Evolutionary conservation across 208 protist species (phyloP), one percentile per base, ranked within the genome.

Genomic region (Phytomonas francai): DNA sequence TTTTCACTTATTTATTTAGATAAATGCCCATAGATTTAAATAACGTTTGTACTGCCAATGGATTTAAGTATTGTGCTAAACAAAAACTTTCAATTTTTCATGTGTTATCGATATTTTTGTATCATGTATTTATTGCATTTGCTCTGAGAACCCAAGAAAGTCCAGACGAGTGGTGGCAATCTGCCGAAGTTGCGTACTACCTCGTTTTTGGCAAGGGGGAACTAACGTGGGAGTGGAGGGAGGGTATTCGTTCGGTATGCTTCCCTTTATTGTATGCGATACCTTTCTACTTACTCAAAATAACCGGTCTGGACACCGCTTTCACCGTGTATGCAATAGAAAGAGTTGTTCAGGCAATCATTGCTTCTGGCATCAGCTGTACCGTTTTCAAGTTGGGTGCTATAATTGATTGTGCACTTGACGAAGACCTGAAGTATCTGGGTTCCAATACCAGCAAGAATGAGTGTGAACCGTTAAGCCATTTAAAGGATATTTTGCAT

Each of bases 121-220:
- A 81, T 59, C 83, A 85, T 33, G 31, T 88, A 0, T 36, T 84
- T 33, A 77, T 90, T 0, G 77, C 77, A 42, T 49, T 91, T 7
- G 77, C 74, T 12, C 56, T 89, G 34, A 62, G 60, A 19, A 86
- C 83, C 2, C 72, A 73, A 3, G 88, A 92, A 59, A 75, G 85
- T 8, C 87, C 91, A 4, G 91, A 96, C 62, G 87, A 92, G 73
- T 96, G 86, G 85, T 96, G 91, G 91, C 91, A 96, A 71, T 85
- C 85, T 39, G 75, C 78, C 9, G 88, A 96, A 65, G 79, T 96
- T 4, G 91, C 88, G 14, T 96, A 96, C 70, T 67, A 79, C 39
- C 70, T 93, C 42, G 88, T 92, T 4, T 96, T 88, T 68, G 81
- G 79, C 2, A 83, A 83, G 34, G 91, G 88, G 0, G 71, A 86